Base-by-base conservation (phyloP, 139 green algal genomes). In the Tetradesmus lagerheimii region DNA sequence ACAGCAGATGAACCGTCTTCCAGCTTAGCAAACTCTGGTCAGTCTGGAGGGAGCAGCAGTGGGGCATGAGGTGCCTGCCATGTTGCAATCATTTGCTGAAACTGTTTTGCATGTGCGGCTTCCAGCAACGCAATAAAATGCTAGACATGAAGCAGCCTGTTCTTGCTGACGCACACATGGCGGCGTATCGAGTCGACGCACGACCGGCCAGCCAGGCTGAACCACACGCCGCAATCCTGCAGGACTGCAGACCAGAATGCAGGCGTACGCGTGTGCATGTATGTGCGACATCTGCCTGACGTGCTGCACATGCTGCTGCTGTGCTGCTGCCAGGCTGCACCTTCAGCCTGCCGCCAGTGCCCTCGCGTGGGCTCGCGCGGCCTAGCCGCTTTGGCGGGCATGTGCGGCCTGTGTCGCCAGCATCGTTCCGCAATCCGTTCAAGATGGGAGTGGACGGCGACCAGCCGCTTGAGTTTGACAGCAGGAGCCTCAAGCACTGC, bases 391-490 rank as follows among this genome's bases (percentile, higher is more conserved):
- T 89, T 83, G 74, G 83, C 34, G 83, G 64, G 45, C 83, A 39
- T 34, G 83, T 27, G 14, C 45, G 78, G 53, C 87, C 87, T 2
- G 37, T 82, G 43, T 91, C 87, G 31, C 87, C 87, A 34, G 87
- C 87, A 4, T 82, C 88, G 1, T 91, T 89, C 43, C 77, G 53
- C 45, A 91, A 91, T 66, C 88, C 88, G 3, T 91, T 91, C 64
- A 78, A 84, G n/a, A 80, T 29, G 11, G 87, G 87, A 4, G 38
- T 79, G 14, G 80, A 91, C 57, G 39, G 39, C 6, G 87, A 91
- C 47, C 50, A 86, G 62, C 53, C 62, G 50, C 79, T 87, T 53
- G 78, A 37, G 25, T 80, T 91, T 80, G 77, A 91, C 57, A 74
- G 38, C 57, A 80, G 78, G 45, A 87, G 57, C 37, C 87, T 34